Evolutionary conservation across 768 basidiomycete species (phyloP).

Genomic region (Amanita molliuscula): DNA sequence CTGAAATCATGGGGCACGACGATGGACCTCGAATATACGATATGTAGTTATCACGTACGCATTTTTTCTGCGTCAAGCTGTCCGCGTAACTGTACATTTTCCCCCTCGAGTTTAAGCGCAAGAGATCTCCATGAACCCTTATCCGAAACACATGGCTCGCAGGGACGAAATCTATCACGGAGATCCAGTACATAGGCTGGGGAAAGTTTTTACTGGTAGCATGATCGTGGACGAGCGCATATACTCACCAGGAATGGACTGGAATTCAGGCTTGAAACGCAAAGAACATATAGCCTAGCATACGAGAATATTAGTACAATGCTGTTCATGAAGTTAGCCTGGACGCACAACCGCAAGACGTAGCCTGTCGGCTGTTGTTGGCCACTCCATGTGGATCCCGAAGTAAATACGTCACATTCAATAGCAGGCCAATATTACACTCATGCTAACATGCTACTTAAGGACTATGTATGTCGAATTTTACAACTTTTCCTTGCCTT

Average conservation of each 20-base stretch:
- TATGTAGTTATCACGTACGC: constrained; percentile 18
- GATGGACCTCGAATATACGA: background rate
- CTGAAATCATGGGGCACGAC: background rate
- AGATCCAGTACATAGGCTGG: constrained; percentile 38
- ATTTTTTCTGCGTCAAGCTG: constrained; percentile 31
- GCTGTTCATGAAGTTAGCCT: background rate
- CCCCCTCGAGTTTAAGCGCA: constrained; percentile 31
- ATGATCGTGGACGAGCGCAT: background rate
- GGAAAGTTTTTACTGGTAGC: background rate
- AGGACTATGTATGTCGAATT: background rate
- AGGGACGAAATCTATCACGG: constrained; percentile 21
- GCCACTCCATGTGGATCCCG: background rate
- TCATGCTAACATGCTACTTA: background rate
- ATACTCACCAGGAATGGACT: constrained; percentile 31
- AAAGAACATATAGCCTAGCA: constrained; percentile 35
- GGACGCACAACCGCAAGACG: constrained; percentile 31
- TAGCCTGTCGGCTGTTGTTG: constrained; percentile 17
- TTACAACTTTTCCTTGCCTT: constrained; percentile 8
- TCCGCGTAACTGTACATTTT: constrained; percentile 24
- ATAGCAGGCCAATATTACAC: background rate
- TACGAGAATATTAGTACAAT: constrained; percentile 1
- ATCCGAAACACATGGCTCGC: constrained; percentile 11
- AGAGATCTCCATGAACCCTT: constrained; percentile 28
- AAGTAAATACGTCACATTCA: background rate
- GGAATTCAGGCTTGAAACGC: constrained; percentile 30